Conservation (phyloP, 805 yeast species). For the Teunomyces aglyptinius region DNA sequence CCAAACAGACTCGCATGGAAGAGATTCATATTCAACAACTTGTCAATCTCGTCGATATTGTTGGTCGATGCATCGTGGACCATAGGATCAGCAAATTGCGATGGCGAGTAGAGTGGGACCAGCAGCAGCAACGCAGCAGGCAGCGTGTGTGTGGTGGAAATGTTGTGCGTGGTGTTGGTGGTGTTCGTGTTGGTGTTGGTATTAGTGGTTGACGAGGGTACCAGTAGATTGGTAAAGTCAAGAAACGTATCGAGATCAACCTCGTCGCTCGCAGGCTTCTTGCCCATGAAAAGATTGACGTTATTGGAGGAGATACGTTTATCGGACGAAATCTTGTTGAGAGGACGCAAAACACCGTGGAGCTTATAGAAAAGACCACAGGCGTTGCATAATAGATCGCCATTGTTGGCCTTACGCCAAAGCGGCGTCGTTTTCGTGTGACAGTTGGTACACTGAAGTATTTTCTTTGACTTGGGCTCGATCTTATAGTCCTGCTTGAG, state of each 20-base stretch:
- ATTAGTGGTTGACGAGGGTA: background rate
- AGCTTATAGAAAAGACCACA: conserved; percentile 46
- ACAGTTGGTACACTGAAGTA: conserved; percentile 41
- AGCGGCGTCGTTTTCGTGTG: conserved; percentile 44
- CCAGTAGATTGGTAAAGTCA: conserved; percentile 8
- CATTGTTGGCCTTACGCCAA: conserved; percentile 43
- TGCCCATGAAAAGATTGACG: conserved; percentile 3
- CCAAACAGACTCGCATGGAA: conserved; percentile 34
- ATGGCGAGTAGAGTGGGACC: background rate
- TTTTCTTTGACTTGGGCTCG: conserved; percentile 3
- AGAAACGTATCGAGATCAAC: conserved; percentile 17
- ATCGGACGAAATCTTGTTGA: conserved; percentile 17
- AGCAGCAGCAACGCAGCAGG: conserved; percentile 1
- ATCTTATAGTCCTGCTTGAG: conserved; percentile 25
- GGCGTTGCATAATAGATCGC: conserved; percentile 45
- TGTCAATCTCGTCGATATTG: conserved; percentile 38
- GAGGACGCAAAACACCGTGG: conserved; percentile 45
- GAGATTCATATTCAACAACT: conserved; percentile 37
- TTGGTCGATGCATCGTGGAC: conserved; percentile 6
- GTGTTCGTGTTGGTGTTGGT: background rate
- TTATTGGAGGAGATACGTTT: background rate
- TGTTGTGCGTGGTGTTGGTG: background rate
- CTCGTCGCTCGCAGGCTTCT: conserved; percentile 9
- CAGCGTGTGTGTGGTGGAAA: conserved; percentile 1
- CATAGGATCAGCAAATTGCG: background rate